phyloP scores from a whole-genome alignment of 2,329 filamentous ascomycete species.

The Ilyonectria destructans region DNA sequence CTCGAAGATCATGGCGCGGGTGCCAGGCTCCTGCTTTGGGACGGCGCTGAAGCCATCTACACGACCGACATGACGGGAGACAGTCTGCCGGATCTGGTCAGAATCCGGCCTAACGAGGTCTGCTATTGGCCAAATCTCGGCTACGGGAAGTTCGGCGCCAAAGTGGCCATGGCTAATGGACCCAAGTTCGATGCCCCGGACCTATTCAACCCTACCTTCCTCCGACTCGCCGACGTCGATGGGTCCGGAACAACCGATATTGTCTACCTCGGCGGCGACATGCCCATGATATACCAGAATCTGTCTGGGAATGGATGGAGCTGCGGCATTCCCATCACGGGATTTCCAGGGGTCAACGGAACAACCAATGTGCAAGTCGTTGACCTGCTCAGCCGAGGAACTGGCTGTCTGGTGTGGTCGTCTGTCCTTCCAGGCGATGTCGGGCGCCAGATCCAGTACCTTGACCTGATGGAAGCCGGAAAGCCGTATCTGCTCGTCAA shows the following conservation, averaged over 20 bases:
- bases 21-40: not conserved
- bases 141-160: conserved; percentile 16
- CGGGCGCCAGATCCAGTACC: not conserved
- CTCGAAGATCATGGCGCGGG: not conserved
- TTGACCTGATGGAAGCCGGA: not conserved
- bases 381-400: not conserved
- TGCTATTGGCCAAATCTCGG: conserved; percentile 28
- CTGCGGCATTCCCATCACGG: not conserved
- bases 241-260: conserved; percentile 12
- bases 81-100: conserved; percentile 13
- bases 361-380: too few relatives aligned
- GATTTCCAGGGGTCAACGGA: not conserved
- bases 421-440: too few relatives aligned
- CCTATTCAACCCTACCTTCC: not conserved
- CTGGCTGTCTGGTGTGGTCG: too few relatives aligned
- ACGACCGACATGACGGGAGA: conserved; percentile 27
- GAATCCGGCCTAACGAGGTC: not conserved
- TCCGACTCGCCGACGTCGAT: conserved; percentile 3
- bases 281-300: not conserved
- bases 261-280: not conserved
- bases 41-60: not conserved
- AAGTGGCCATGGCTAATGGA: conserved; percentile 14
- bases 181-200: not conserved
- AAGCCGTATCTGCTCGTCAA: conserved; percentile 3
- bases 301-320: conserved; percentile 1